Percentiles rank a stretch among this genome's conserved stretches.
Conservation (phyloP, 768 basidiomycete genomes). For the Agaricus subrufescens region DNA sequence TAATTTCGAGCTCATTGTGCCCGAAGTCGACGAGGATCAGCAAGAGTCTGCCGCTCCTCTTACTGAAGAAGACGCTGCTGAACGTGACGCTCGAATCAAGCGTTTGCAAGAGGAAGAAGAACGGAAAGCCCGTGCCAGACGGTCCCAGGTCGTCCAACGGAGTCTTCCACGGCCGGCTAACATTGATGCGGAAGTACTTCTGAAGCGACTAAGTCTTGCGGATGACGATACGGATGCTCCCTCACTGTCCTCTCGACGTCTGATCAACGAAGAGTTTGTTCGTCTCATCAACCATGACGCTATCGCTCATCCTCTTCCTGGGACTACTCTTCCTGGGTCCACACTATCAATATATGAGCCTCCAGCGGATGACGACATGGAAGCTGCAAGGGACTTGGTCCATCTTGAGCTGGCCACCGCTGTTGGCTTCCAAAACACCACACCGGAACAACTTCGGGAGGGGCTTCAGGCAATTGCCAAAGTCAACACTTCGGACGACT, state of each 20-base stretch:
- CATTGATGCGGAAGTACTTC: slow-evolving; percentile 63
- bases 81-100: slow-evolving; percentile 74
- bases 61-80: slow-evolving; percentile 86
- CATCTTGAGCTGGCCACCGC: slow-evolving; percentile 75
- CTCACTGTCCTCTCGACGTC: slow-evolving; percentile 44
- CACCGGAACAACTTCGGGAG: slow-evolving; percentile 70
- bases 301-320: slow-evolving; percentile 82
- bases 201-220: slow-evolving; percentile 52
- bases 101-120: slow-evolving; percentile 73
- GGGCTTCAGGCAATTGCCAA: slow-evolving; percentile 63
- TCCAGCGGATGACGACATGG: slow-evolving; percentile 75
- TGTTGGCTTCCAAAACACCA: slow-evolving; percentile 84
- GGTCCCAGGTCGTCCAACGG: slow-evolving; percentile 77
- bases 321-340: slow-evolving; percentile 73
- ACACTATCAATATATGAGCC: slow-evolving; percentile 63
- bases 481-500: slow-evolving; percentile 56
- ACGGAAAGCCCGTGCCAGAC: slow-evolving; percentile 70
- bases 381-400: slow-evolving; percentile 63
- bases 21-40: slow-evolving; percentile 80
- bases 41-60: slow-evolving; percentile 33
- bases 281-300: slow-evolving; percentile 84
- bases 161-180: slow-evolving; percentile 84
- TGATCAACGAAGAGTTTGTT: slow-evolving; percentile 77
- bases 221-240: slow-evolving; percentile 40
- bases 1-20: slow-evolving; percentile 92